Evolutionary conservation across 108 stramenopile species (phyloP), one percentile per base, ranked within the genome.

Genomic region (Cyclotella cryptica): DNA sequence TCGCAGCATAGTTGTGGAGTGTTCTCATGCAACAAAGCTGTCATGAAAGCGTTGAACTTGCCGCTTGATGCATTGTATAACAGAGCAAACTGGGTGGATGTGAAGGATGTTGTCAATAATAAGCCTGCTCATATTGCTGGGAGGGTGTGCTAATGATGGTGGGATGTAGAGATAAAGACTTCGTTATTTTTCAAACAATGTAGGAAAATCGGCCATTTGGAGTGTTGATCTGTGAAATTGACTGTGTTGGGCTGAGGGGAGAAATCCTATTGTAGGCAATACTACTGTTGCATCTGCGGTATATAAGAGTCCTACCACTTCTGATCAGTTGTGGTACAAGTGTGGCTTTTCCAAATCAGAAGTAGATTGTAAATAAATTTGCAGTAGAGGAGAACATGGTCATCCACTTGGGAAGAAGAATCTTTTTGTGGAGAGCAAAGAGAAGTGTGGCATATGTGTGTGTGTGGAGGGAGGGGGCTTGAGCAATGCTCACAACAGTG

Each of bases 161-260:
- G 69, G 69, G 35, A 71, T 71, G n/a, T n/a, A n/a, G n/a, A n/a
- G n/a, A n/a, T n/a, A n/a, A n/a, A n/a, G n/a, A n/a, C n/a, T n/a
- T n/a, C n/a, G n/a, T n/a, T n/a, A n/a, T n/a, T n/a, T n/a, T n/a
- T n/a, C n/a, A n/a, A n/a, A n/a, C n/a, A 21, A 57, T 57, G 19
- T 28, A 41, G 39, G 0, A 80, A 66, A 24, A 29, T 52, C 19
- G 75, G 0, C 6, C 13, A n/a, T 44, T 74, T 66, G 53, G 28
- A 61, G 74, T 21, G 74, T 19, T 74, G 29, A 54, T 80, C 79
- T 73, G 75, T 80, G 71, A 80, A 80, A 24, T 55, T 66, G 3
- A 80, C 71, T 0, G n/a, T 26, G 18, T 57, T 67, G 2, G 18
- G 18, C 18, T 28, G 73, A 11, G 22, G 35, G 66, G 27, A 72